A percentile compares a stretch with the other conserved stretches of the same genome.
These are phyloP conservation scores for Phytophthora fragariaefolia DNA, from an alignment of 352 stramenopile species.

Conservation along the genomic window DNA sequence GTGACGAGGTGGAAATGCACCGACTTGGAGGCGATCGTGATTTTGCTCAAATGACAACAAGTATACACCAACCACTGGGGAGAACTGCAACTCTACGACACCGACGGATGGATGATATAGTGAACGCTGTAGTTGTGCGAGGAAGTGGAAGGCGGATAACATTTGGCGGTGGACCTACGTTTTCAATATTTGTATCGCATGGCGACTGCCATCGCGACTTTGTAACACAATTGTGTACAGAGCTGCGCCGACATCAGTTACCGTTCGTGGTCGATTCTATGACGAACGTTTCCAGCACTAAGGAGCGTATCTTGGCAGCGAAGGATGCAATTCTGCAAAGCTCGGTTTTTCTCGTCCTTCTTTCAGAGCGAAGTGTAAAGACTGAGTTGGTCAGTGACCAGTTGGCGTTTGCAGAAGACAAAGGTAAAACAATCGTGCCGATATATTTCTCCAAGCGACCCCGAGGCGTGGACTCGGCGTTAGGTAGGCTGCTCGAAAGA, in stretches of 20 bases:
- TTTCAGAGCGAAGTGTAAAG: conserved; percentile 78
- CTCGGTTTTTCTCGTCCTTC: conserved; percentile 72
- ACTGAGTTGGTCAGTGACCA: conserved; percentile 86
- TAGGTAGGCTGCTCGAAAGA: conserved; percentile 48
- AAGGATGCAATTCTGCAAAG: conserved; percentile 83
- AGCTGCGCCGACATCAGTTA: conserved; percentile 58
- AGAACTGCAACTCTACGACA: conserved; percentile 27
- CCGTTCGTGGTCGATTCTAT: conserved; percentile 70
- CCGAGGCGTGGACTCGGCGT: conserved; percentile 46
- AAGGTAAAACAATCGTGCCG: conserved; percentile 78
- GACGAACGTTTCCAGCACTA: conserved; percentile 76
- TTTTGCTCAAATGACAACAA: conserved; percentile 13
- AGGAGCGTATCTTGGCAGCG: conserved; percentile 72
- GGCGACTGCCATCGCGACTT: conserved; percentile 80
- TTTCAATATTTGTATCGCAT: conserved; percentile 81
- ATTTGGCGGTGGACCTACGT: conserved; percentile 31
- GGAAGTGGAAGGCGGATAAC: conserved; percentile 28
- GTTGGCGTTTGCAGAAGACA: conserved; percentile 84
- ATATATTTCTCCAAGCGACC: conserved; percentile 70
- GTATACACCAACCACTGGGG: conserved; percentile 25
- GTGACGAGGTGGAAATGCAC: conserved; percentile 79
- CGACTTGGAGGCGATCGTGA: conserved; percentile 45
- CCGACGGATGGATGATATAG: conserved; percentile 57
- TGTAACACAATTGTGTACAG: conserved; percentile 57
- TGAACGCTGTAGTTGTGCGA: conserved; percentile 59